A percentile compares a stretch with the other conserved stretches of the same genome.
phyloP scores from a whole-genome alignment of 2,329 filamentous ascomycete species.

The Rutstroemia sp. region DNA sequence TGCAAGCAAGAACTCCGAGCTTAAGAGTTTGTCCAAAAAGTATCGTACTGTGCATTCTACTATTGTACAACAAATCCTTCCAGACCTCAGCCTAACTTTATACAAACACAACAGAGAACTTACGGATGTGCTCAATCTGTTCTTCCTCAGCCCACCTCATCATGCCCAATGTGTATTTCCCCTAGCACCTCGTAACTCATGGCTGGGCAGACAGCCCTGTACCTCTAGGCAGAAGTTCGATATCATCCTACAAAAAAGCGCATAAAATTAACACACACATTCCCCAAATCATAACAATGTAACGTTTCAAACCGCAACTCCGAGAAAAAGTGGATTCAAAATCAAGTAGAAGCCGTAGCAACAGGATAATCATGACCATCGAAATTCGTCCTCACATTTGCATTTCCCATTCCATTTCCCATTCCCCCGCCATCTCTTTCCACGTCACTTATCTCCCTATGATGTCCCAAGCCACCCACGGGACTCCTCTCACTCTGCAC shows the following conservation, averaged over 20 bases:
- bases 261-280: constrained; percentile 2
- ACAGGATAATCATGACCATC: not conserved
- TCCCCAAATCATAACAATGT: not conserved
- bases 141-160: too few relatives aligned
- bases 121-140: too few relatives aligned
- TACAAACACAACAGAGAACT: too few relatives aligned
- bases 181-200: not conserved
- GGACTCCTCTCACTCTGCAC: constrained; percentile 23
- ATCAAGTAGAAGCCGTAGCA: too few relatives aligned
- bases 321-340: too few relatives aligned
- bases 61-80: too few relatives aligned
- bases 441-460: not conserved
- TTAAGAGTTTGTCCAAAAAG: too few relatives aligned
- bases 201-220: not conserved
- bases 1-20: too few relatives aligned
- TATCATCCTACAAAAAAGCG: constrained; percentile 11
- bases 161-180: too few relatives aligned
- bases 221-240: constrained; percentile 11
- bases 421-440: constrained; percentile 10
- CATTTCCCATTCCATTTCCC: not conserved
- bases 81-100: too few relatives aligned
- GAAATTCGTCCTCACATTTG: not conserved
- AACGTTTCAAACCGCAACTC: not conserved
- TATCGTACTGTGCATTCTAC: too few relatives aligned
- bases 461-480: not conserved